Conservation (phyloP, 139 green algal genomes). For the Mesotaenium endlicherianum region DNA sequence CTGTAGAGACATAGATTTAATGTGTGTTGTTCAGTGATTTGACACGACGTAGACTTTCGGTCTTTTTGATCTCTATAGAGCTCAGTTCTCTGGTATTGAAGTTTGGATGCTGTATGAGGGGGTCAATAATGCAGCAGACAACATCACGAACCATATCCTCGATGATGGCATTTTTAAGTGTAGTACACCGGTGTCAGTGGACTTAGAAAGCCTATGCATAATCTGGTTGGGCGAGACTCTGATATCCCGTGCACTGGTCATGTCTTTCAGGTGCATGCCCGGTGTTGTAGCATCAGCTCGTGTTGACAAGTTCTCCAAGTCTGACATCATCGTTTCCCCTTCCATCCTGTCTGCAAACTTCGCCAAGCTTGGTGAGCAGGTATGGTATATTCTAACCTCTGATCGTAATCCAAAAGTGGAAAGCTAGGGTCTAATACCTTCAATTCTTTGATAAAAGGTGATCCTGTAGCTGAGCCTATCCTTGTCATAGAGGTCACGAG, state of each 20-base stretch:
- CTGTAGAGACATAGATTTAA: too few relatives aligned
- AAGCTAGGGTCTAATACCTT: too few relatives aligned
- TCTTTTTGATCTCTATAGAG: too few relatives aligned
- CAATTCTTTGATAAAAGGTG: too few relatives aligned
- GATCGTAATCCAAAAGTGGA: not conserved
- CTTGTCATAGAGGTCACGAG: too few relatives aligned
- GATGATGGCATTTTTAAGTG: not conserved
- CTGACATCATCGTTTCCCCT: slow-evolving; percentile 76
- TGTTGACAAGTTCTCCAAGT: slow-evolving; percentile 60
- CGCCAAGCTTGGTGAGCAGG: slow-evolving; percentile 86
- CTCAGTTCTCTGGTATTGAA: too few relatives aligned
- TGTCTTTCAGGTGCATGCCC: slow-evolving; percentile 1
- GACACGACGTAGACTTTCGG: too few relatives aligned
- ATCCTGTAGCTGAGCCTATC: too few relatives aligned
- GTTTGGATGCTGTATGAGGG: not conserved
- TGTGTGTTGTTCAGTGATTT: too few relatives aligned
- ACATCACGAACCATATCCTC: not conserved
- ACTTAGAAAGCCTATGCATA: not conserved
- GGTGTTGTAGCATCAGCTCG: slow-evolving; percentile 37
- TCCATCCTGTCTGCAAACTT: slow-evolving; percentile 97
- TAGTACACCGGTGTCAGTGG: not conserved
- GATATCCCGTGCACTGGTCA: not conserved
- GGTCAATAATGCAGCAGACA: not conserved
- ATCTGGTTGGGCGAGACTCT: not conserved
- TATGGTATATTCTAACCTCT: slow-evolving; percentile 46